These are phyloP conservation scores for Myxozyma mucilagina DNA, from an alignment of 805 yeast genomes.

Conservation along the genomic window DNA sequence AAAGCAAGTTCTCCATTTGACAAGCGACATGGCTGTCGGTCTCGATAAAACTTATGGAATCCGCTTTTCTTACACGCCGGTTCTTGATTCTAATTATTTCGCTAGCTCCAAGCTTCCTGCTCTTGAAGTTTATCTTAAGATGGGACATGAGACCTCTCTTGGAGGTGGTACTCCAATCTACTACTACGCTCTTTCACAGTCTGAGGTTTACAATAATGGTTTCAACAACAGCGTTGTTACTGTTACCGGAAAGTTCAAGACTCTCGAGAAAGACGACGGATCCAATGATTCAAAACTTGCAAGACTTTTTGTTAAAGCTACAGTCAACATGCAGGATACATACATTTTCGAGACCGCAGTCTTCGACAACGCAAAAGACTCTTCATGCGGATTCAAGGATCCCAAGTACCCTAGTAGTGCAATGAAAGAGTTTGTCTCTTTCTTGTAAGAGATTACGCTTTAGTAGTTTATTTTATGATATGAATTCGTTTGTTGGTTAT, in stretches of 20 bases:
- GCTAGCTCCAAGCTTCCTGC: neutral
- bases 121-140: neutral
- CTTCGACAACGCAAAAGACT: neutral
- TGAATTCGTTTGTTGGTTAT: neutral
- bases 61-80: neutral
- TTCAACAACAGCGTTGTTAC: constrained; percentile 2
- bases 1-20: neutral
- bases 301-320: neutral
- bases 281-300: neutral
- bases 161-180: neutral
- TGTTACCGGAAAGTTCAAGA: constrained; percentile 1
- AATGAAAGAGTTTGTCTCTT: neutral
- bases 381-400: constrained; percentile 1
- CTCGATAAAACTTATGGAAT: neutral
- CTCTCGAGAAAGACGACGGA: constrained; percentile 2
- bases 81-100: neutral
- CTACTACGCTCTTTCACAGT: neutral
- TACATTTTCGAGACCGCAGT: neutral
- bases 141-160: constrained; percentile 1
- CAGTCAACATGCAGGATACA: neutral
- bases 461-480: neutral
- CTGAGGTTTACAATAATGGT: neutral
- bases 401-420: constrained; percentile 1
- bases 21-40: neutral
- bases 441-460: neutral